These are phyloP conservation scores for Fraxinus quadrangulata DNA, from an alignment of 257 asterid genomes.

Conservation along the genomic window DNA sequence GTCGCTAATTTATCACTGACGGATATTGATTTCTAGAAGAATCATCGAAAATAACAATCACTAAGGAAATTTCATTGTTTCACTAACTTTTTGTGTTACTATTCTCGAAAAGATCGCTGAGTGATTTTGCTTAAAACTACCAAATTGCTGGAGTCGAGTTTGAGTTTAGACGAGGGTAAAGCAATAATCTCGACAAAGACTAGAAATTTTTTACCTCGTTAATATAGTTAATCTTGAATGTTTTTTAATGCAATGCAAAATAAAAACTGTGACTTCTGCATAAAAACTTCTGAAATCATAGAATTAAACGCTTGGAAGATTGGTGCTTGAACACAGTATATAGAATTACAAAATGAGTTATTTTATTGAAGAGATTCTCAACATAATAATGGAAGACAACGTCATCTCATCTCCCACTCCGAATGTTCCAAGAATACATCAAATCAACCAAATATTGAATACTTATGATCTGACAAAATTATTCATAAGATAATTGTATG, in stretches of 20 bases:
- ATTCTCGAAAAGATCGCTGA: too few relatives aligned
- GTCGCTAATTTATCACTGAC: too few relatives aligned
- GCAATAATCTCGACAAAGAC: too few relatives aligned
- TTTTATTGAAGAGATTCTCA: not conserved
- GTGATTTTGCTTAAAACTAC: too few relatives aligned
- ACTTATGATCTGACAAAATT: slow-evolving; percentile 28
- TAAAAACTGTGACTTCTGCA: not conserved
- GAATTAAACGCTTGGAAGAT: not conserved
- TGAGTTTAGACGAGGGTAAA: too few relatives aligned
- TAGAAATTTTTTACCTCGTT: too few relatives aligned
- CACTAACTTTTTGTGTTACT: too few relatives aligned
- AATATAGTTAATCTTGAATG: too few relatives aligned
- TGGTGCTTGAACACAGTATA: not conserved
- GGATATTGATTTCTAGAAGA: too few relatives aligned
- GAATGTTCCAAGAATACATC: slow-evolving; percentile 41
- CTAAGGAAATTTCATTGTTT: too few relatives aligned
- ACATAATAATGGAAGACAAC: slow-evolving; percentile 18
- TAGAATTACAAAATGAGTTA: not conserved
- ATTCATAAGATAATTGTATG: not conserved
- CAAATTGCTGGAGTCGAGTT: too few relatives aligned
- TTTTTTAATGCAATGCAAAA: not conserved
- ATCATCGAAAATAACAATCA: too few relatives aligned
- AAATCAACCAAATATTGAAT: slow-evolving; percentile 8
- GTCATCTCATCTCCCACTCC: slow-evolving; percentile 23
- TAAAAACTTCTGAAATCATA: not conserved